phyloP scores from a whole-genome alignment of 306 rosid species.

The Lagenaria siceraria region DNA sequence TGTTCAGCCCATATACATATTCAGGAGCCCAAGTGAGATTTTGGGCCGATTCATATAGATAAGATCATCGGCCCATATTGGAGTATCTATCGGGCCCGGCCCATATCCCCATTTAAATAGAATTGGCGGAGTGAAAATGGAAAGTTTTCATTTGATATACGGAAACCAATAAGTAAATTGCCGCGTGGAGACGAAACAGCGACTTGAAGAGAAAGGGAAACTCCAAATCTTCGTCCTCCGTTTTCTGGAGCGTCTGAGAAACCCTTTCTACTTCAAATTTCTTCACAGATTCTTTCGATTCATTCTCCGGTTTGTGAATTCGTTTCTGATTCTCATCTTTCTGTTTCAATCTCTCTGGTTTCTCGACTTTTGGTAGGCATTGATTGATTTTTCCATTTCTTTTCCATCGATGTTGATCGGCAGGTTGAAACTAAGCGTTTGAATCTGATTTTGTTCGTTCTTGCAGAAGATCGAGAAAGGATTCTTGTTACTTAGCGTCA shows the following conservation, averaged over 20 bases:
- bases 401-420: not conserved
- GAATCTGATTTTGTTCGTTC: not conserved
- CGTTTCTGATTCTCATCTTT: not conserved
- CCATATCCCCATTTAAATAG: not conserved
- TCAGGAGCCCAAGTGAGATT: not conserved
- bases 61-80: not conserved
- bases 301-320: not conserved
- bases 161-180: not conserved
- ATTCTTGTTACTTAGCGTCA: slow-evolving; percentile 16
- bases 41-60: not conserved
- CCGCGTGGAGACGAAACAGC: slow-evolving; percentile 3
- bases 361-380: not conserved
- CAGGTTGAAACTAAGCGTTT: not conserved
- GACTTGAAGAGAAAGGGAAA: not conserved
- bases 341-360: not conserved
- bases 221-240: not conserved
- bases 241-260: not conserved
- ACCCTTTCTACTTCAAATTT: not conserved
- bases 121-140: not conserved
- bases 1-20: not conserved
- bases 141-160: not conserved
- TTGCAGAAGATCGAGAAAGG: slow-evolving; percentile 21
- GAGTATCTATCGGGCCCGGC: not conserved
- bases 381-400: not conserved
- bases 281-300: not conserved